A percentile compares a stretch with the other conserved stretches of the same genome.
phyloP scores from a whole-genome alignment of 2,329 filamentous ascomycete species.

The Aspergillus sp. region DNA sequence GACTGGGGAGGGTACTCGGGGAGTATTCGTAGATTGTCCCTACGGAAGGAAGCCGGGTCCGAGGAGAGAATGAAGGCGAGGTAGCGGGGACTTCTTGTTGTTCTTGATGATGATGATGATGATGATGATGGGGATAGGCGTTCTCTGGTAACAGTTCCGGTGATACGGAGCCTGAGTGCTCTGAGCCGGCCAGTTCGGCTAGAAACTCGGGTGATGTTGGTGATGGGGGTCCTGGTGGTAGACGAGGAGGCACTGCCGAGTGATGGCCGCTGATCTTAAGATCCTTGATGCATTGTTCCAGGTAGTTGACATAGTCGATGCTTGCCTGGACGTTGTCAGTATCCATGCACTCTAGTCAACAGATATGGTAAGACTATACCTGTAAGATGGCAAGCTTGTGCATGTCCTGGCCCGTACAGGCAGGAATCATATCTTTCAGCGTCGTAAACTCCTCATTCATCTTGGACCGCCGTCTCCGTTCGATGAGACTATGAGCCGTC shows the following conservation, averaged over 20 bases:
- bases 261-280: conserved; percentile 52
- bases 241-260: conserved; percentile 8
- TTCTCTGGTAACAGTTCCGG: conserved; percentile 24
- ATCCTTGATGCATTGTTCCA: conserved; percentile 77
- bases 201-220: conserved; percentile 29
- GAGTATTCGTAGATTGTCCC: conserved; percentile 17
- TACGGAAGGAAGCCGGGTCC: conserved; percentile 18
- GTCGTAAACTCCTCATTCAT: conserved; percentile 98
- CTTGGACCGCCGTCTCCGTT: conserved; percentile 79
- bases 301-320: conserved; percentile 91
- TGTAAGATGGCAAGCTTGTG: conserved; percentile 94
- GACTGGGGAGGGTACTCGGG: conserved; percentile 30
- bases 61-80: conserved; percentile 28
- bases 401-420: conserved; percentile 90
- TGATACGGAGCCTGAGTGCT: conserved; percentile 28
- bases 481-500: conserved; percentile 92
- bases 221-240: conserved; percentile 23
- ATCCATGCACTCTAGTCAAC: conserved; percentile 3
- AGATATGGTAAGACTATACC: conserved; percentile 42
- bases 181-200: conserved; percentile 16
- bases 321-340: conserved; percentile 56
- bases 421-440: conserved; percentile 89
- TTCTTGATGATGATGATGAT: conserved; percentile 25
- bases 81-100: conserved; percentile 13
- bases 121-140: conserved; percentile 12